Percentiles rank a stretch among this genome's conserved stretches.
phyloP scores from a whole-genome alignment of 2,329 filamentous ascomycete genomes.

The Lizonia empirigonia region DNA sequence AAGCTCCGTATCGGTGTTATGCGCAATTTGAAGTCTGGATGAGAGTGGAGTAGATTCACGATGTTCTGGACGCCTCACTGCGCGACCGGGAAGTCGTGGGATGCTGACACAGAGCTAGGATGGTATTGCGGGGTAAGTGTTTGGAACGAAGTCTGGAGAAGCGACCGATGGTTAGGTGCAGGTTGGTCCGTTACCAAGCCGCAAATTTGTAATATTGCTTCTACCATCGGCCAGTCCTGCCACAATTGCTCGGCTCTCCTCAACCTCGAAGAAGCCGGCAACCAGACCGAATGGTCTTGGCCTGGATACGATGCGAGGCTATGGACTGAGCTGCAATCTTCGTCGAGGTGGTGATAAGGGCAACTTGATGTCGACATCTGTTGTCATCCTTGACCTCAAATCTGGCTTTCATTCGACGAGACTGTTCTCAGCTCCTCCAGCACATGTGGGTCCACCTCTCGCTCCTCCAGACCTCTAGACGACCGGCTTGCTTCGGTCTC shows the following conservation, averaged over 20 bases:
- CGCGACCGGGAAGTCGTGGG: not conserved
- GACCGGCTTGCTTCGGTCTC: constrained; percentile 33
- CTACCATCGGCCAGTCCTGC: not conserved
- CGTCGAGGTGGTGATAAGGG: no score
- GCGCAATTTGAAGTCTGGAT: not conserved
- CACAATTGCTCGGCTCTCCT: not conserved
- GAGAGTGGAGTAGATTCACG: not conserved
- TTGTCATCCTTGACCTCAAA: not conserved
- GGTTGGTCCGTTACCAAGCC: not conserved
- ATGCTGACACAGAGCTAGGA: not conserved
- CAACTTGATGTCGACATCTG: not conserved
- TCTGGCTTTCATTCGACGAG: constrained; percentile 13
- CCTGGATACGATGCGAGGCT: no score
- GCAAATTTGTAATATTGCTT: not conserved
- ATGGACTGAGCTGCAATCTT: no score
- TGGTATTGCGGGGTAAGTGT: constrained; percentile 3
- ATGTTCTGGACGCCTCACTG: not conserved
- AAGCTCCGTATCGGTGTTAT: not conserved
- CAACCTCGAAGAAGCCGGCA: not conserved
- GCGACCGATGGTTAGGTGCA: not conserved
- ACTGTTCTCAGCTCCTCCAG: constrained; percentile 35
- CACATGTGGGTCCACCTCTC: constrained; percentile 38
- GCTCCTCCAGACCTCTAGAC: constrained; percentile 22
- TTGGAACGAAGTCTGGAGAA: not conserved
- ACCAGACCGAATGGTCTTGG: no score